Evolutionary conservation across 306 rosid species (phyloP).

Genomic region (Rubus idaeus): DNA sequence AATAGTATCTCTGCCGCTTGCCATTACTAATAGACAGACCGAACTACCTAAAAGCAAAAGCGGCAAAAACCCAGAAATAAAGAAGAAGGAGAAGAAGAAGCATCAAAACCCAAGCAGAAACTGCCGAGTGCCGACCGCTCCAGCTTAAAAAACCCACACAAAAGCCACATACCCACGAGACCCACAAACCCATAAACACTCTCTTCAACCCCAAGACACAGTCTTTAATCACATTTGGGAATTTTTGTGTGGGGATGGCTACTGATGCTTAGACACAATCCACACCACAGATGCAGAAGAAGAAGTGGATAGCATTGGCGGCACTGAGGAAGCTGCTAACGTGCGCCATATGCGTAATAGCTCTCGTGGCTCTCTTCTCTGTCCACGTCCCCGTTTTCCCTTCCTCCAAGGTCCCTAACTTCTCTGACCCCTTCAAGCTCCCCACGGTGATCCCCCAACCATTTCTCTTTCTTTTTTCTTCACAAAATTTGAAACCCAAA

Average conservation of each 20-base stretch:
- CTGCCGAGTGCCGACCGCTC: not conserved
- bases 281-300: constrained; percentile 58
- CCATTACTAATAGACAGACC: not conserved
- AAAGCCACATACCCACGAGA: not conserved
- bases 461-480: not conserved
- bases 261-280: constrained; percentile 10
- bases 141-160: not conserved
- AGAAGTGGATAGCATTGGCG: constrained; percentile 39
- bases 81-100: not conserved
- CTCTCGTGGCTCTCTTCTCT: constrained; percentile 53
- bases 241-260: not conserved
- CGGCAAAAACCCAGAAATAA: constrained; percentile 8
- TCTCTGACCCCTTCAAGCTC: constrained; percentile 59
- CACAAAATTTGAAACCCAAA: not conserved
- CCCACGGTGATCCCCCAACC: constrained; percentile 49
- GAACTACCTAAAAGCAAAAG: constrained; percentile 12
- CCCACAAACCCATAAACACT: not conserved
- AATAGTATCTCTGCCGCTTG: not conserved
- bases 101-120: not conserved
- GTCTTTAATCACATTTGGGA: not conserved
- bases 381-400: constrained; percentile 59
- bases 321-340: constrained; percentile 61
- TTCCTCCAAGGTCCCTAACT: constrained; percentile 50
- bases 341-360: constrained; percentile 57
- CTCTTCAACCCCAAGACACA: constrained; percentile 1